Evolutionary conservation across 148 eudicot species (phyloP).

Genomic region (Salicornia ramosissima): DNA sequence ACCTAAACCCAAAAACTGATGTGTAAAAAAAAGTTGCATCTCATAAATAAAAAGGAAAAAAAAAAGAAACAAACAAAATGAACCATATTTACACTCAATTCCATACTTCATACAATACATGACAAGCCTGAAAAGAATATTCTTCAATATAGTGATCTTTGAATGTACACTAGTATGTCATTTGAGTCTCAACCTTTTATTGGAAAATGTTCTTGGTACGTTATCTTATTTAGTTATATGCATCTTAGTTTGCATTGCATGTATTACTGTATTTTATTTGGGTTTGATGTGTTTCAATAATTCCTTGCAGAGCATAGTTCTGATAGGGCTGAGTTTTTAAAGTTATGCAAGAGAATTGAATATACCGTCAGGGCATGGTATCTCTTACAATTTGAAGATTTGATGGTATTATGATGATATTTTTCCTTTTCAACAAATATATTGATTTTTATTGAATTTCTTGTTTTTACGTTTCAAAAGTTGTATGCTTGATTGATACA

Average conservation of each 20-base stretch:
- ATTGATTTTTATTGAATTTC: not conserved
- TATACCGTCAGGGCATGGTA: conserved; percentile 94
- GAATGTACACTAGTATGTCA: not conserved
- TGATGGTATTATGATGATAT: conserved; percentile 67
- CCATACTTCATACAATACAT: no score
- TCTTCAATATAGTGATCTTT: no score
- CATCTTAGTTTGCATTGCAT: not conserved
- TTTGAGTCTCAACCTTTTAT: not conserved
- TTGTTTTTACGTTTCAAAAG: not conserved
- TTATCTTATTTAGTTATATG: not conserved
- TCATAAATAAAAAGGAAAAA: no score
- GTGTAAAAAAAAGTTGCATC: no score
- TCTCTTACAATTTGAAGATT: conserved; percentile 84
- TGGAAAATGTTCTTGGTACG: not conserved
- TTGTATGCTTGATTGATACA: conserved; percentile 29
- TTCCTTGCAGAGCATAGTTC: conserved; percentile 51
- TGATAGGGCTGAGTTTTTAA: conserved; percentile 72
- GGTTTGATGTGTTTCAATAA: not conserved
- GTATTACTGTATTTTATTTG: not conserved
- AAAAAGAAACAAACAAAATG: no score
- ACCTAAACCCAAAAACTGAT: no score
- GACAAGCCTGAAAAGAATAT: no score
- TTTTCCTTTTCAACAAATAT: not conserved
- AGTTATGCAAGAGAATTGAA: conserved; percentile 84
- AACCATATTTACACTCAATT: no score